These are phyloP conservation scores for Exophiala xenobiotica DNA, from an alignment of 2,329 filamentous ascomycete species.

Conservation along the genomic window DNA sequence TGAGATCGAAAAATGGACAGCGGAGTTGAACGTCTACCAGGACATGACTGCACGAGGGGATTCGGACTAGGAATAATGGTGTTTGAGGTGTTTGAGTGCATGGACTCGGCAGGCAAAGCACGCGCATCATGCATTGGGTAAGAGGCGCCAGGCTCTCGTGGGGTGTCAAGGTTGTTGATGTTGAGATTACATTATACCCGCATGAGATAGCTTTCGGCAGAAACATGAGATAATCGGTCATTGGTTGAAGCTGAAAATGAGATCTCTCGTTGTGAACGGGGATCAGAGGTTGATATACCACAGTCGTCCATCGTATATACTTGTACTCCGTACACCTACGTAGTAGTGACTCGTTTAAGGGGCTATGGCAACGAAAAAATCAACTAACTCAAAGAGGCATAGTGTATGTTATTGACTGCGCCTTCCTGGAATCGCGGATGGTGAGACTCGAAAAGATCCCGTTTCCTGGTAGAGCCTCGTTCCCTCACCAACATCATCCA, in stretches of 20 bases:
- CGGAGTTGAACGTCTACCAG: neutral
- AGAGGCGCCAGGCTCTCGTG: neutral
- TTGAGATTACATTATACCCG: neutral
- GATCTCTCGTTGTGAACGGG: too few species aligned
- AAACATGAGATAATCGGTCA: too few species aligned
- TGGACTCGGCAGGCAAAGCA: neutral
- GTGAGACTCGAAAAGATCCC: neutral
- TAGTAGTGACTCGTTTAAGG: neutral
- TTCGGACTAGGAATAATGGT: too few species aligned
- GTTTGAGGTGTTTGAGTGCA: neutral
- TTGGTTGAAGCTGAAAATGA: too few species aligned
- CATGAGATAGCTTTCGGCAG: constrained; percentile 1
- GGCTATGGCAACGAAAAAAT: neutral
- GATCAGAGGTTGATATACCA: too few species aligned
- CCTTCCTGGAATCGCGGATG: too few species aligned
- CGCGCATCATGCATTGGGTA: neutral
- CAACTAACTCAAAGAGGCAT: neutral
- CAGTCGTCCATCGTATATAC: too few species aligned
- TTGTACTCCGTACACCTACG: neutral
- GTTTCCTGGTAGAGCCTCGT: neutral
- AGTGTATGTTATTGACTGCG: neutral
- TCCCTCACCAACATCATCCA: neutral
- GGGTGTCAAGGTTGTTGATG: neutral
- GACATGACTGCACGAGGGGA: too few species aligned
- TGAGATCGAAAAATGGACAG: constrained; percentile 2